Evolutionary conservation across 345 rosid species (phyloP).

Genomic region (Xanthoceras sorbifolium): DNA sequence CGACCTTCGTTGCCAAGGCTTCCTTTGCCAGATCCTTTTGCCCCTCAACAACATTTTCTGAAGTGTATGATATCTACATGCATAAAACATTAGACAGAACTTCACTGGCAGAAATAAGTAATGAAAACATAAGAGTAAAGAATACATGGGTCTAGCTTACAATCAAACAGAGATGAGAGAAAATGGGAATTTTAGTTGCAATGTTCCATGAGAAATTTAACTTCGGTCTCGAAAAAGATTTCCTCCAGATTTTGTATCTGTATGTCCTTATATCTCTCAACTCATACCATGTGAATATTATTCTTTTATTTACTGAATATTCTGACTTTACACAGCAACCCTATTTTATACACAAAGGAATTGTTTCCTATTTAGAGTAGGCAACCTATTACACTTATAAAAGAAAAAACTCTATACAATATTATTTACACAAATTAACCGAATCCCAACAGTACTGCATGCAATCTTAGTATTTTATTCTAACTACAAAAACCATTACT

Average conservation of each 20-base stretch:
- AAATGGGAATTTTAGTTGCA: neutral
- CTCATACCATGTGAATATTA: no score
- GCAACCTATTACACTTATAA: no score
- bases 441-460: no score
- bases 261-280: neutral
- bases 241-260: neutral
- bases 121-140: conserved; percentile 1
- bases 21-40: conserved; percentile 83
- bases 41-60: conserved; percentile 85
- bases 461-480: no score
- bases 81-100: conserved; percentile 17
- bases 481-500: no score
- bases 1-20: conserved; percentile 78
- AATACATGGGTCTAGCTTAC: neutral
- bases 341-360: no score
- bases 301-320: no score
- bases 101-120: conserved; percentile 4
- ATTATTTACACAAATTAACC: no score
- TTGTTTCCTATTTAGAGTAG: no score
- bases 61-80: conserved; percentile 67
- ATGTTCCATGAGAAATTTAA: neutral
- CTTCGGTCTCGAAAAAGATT: neutral
- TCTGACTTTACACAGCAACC: no score
- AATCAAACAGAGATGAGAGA: neutral
- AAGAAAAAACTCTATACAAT: no score